A percentile compares a stretch with the other conserved stretches of the same genome.
These are phyloP conservation scores for Populus hybrid DNA, from an alignment of 441 rosid genomes.

Conservation along the genomic window DNA sequence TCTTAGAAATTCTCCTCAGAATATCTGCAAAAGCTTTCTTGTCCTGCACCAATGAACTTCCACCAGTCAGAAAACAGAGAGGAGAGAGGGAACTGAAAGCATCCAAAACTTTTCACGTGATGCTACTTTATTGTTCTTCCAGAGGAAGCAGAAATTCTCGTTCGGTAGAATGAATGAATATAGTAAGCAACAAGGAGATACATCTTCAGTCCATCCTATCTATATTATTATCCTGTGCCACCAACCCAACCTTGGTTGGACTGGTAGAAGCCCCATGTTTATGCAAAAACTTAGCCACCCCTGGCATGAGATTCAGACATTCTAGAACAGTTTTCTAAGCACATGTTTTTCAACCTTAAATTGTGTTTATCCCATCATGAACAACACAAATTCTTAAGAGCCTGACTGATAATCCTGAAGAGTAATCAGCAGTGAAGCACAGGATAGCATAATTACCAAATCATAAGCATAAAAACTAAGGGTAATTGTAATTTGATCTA, in stretches of 20 bases:
- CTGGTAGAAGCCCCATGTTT: not conserved
- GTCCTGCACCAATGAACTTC: constrained; percentile 48
- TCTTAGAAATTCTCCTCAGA: constrained; percentile 81
- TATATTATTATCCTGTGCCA: not conserved
- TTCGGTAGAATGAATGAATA: not conserved
- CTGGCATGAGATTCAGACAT: not conserved
- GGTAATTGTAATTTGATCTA: not conserved
- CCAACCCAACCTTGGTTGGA: not conserved
- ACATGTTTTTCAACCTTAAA: not conserved
- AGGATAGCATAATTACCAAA: not conserved
- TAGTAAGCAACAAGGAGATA: not conserved
- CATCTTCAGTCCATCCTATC: not conserved
- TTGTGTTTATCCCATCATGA: not conserved
- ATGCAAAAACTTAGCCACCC: not conserved
- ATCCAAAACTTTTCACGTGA: not conserved
- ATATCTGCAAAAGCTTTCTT: constrained; percentile 78
- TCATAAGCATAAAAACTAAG: not conserved
- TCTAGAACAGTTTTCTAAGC: not conserved
- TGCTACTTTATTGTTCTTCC: not conserved
- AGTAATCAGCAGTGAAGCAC: not conserved
- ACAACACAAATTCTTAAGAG: not conserved
- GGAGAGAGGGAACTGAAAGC: not conserved
- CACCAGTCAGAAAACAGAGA: not conserved
- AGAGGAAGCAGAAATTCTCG: not conserved
- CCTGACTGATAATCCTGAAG: not conserved